These are phyloP conservation scores for Cyberlindnera suaveolens DNA, from an alignment of 805 yeast species.

Conservation along the genomic window DNA sequence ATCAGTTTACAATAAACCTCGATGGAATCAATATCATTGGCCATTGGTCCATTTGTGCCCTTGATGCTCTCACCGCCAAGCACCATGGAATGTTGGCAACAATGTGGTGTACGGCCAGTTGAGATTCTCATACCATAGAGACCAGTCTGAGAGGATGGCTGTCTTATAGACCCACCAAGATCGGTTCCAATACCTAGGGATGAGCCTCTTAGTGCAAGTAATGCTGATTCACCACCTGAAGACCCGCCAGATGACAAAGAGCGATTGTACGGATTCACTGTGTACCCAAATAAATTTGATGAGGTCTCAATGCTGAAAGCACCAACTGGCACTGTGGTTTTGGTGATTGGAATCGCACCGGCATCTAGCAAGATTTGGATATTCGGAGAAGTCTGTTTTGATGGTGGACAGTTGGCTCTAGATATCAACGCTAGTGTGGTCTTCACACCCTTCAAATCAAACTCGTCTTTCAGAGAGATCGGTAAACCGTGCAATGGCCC, in stretches of 20 bases:
- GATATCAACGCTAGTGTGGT: constrained; percentile 43
- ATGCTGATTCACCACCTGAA: constrained; percentile 48
- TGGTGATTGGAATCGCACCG: constrained; percentile 50
- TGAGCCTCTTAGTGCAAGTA: constrained; percentile 38
- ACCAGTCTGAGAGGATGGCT: constrained; percentile 39
- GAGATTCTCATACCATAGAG: constrained; percentile 38
- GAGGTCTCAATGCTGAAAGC: constrained; percentile 42
- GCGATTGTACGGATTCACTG: constrained; percentile 38
- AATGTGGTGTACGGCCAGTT: constrained; percentile 33
- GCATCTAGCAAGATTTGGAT: constrained; percentile 33
- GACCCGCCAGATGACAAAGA: constrained; percentile 46
- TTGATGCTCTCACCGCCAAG: constrained; percentile 26
- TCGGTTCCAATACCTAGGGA: constrained; percentile 50
- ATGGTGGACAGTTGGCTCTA: constrained; percentile 42
- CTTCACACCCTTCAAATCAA: constrained; percentile 37
- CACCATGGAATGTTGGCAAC: constrained; percentile 12
- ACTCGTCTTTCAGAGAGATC: constrained; percentile 46
- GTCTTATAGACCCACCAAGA: constrained; percentile 46
- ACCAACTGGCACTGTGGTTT: constrained; percentile 47
- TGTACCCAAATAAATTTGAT: constrained; percentile 38
- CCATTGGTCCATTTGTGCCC: constrained; percentile 43
- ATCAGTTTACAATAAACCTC: constrained; percentile 28
- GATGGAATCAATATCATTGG: constrained; percentile 31
- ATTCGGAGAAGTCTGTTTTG: constrained; percentile 32
- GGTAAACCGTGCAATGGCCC: constrained; percentile 71